Conservation (phyloP, 2,329 filamentous ascomycete species). For the Thelonectria discophora region DNA sequence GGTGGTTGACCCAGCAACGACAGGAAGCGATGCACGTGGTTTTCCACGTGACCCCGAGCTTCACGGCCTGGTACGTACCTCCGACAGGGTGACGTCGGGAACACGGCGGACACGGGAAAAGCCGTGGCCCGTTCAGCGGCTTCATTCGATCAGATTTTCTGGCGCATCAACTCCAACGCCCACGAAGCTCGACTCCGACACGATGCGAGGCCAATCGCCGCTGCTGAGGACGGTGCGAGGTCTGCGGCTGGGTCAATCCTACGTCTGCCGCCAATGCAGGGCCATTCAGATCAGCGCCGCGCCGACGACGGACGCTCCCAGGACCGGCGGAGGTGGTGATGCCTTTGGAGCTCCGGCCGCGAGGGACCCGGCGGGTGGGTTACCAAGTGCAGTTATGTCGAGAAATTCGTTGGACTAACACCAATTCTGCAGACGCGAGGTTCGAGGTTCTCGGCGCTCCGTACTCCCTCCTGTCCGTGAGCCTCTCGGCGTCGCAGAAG, state of each 20-base stretch:
- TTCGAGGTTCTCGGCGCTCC: slow-evolving; percentile 94
- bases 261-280: slow-evolving; percentile 64
- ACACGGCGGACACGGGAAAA: slow-evolving; percentile 42
- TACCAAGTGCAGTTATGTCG: slow-evolving; percentile 5
- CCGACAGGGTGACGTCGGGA: slow-evolving; percentile 32
- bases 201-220: slow-evolving; percentile 56
- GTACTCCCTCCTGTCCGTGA: slow-evolving; percentile 93
- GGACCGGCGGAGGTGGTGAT: slow-evolving; percentile 59
- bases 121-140: slow-evolving; percentile 34
- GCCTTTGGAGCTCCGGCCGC: slow-evolving; percentile 61
- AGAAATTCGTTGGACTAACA: slow-evolving; percentile 25
- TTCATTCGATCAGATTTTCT: slow-evolving; percentile 30
- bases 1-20: slow-evolving; percentile 41
- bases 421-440: slow-evolving; percentile 74
- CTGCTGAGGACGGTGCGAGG: slow-evolving; percentile 49
- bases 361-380: slow-evolving; percentile 61
- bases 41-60: too few relatives aligned
- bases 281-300: slow-evolving; percentile 70
- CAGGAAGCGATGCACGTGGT: too few relatives aligned
- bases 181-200: slow-evolving; percentile 39
- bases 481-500: slow-evolving; percentile 90
- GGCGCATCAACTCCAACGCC: slow-evolving; percentile 3
- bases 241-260: slow-evolving; percentile 41
- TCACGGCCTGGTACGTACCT: too few relatives aligned
- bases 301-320: slow-evolving; percentile 64